phyloP scores from a whole-genome alignment of 169 alveolate species.

The Babesia ovis region DNA sequence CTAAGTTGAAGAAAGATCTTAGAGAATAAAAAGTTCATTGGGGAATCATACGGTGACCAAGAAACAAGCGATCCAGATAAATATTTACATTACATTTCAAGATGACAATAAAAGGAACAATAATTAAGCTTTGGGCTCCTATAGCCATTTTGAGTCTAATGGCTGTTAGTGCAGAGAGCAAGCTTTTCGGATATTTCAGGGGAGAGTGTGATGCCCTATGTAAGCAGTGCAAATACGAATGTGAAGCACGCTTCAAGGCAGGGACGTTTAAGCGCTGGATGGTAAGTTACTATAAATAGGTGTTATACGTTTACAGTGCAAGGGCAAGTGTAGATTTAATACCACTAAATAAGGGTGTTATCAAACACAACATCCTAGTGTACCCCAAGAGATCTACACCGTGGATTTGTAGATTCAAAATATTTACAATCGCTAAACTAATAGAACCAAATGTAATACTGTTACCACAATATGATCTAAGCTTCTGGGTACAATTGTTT shows the following conservation, averaged over 20 bases:
- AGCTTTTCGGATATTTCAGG: constrained; percentile 3
- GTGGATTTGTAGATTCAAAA: no score
- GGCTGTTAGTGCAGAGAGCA: neutral
- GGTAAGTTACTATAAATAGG: constrained; percentile 4
- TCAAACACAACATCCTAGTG: no score
- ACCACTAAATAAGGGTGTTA: neutral
- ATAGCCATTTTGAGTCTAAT: neutral
- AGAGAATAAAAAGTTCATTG: neutral
- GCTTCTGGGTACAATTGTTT: no score
- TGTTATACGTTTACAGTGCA: no score
- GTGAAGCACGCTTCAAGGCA: constrained; percentile 13
- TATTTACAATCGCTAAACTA: no score
- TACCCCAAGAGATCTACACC: no score
- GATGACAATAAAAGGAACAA: neutral
- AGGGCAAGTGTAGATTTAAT: constrained; percentile 9
- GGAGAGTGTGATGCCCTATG: constrained; percentile 19
- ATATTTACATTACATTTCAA: neutral
- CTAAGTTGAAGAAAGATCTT: neutral
- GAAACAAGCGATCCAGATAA: neutral
- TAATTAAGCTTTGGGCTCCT: neutral
- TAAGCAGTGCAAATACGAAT: constrained; percentile 14
- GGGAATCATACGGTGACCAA: neutral
- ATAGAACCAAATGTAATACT: no score
- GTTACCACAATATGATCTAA: no score
- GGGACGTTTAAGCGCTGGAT: constrained; percentile 36